Evolutionary conservation across 495 filamentous ascomycete genomes (phyloP).

Genomic region (Tuber umbilicatum): DNA sequence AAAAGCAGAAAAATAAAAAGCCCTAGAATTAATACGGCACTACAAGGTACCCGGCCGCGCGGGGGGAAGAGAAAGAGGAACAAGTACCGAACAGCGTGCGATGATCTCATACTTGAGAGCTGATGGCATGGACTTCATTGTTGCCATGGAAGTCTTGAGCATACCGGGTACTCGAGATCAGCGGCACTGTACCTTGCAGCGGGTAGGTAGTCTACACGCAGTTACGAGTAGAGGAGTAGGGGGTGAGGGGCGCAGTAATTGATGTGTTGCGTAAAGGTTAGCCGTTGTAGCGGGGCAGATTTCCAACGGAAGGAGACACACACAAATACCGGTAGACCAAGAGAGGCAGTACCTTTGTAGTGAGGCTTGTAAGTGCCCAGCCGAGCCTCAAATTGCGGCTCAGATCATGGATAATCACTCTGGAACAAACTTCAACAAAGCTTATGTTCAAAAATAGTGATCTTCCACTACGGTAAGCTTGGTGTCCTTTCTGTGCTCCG

Average conservation of each 20-base stretch:
- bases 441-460: neutral
- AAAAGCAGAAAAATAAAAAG: conserved; percentile 6
- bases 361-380: neutral
- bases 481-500: neutral
- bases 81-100: conserved; percentile 69
- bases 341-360: neutral
- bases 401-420: conserved; percentile 20
- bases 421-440: neutral
- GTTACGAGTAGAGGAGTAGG: neutral
- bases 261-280: conserved; percentile 18
- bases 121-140: conserved; percentile 53
- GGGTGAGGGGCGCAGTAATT: neutral
- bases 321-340: neutral
- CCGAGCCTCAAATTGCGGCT: neutral
- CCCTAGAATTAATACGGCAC: neutral
- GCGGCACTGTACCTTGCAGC: neutral
- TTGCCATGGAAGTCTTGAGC: conserved; percentile 45
- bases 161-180: conserved; percentile 9
- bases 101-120: conserved; percentile 77
- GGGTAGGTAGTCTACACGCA: neutral
- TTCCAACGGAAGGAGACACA: neutral
- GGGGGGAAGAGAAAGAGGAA: neutral
- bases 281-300: neutral
- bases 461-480: too few relatives aligned
- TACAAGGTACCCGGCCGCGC: neutral